Evolutionary conservation across 257 asterid genomes (phyloP).

Genomic region (Scutellaria minor): DNA sequence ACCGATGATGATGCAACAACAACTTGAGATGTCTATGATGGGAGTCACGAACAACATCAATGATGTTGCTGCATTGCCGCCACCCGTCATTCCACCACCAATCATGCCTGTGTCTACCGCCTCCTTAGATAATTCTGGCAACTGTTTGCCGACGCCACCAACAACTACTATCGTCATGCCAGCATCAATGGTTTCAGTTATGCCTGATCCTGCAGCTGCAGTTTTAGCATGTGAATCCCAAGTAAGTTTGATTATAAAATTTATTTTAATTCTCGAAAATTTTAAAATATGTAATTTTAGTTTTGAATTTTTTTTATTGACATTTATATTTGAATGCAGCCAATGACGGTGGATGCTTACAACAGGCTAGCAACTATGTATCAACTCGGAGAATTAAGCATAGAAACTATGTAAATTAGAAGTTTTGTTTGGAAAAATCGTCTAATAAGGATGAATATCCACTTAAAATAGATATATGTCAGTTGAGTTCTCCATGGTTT

Average conservation of each 20-base stretch:
- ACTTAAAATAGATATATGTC: neutral
- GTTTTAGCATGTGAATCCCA: conserved; percentile 60
- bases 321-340: conserved; percentile 44
- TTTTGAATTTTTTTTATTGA: too few relatives aligned
- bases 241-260: conserved; percentile 32
- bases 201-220: conserved; percentile 50
- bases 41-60: conserved; percentile 41
- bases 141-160: conserved; percentile 33
- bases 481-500: neutral
- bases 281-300: too few relatives aligned
- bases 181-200: neutral
- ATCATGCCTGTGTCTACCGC: conserved; percentile 40
- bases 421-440: neutral
- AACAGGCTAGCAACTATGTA: conserved; percentile 58
- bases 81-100: conserved; percentile 34
- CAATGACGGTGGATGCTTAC: conserved; percentile 58
- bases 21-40: conserved; percentile 79
- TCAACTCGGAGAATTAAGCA: conserved; percentile 43
- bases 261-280: too few relatives aligned
- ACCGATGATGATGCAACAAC: conserved; percentile 46
- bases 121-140: conserved; percentile 52
- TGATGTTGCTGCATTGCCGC: conserved; percentile 35
- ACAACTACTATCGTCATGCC: too few relatives aligned
- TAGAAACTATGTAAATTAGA: neutral
- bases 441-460: neutral